Evolutionary conservation across 1,284 basidiomycete genomes (phyloP).

Genomic region (Apiotrichum gracile): DNA sequence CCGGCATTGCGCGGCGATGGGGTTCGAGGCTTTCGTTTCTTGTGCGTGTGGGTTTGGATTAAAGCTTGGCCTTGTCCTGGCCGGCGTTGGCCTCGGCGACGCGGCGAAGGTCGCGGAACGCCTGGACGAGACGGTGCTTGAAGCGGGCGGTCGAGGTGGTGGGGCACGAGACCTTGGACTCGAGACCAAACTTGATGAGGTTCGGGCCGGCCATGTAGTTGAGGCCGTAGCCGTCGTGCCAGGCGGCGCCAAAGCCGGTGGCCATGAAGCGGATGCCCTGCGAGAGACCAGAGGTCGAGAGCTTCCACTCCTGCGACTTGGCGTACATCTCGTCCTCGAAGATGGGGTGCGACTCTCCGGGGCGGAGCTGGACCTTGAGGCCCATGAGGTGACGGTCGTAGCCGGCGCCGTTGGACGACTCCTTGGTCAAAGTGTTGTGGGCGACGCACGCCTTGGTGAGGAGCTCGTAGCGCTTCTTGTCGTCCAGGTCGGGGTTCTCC

Average conservation of each 20-base stretch:
- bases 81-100: slow-evolving; percentile 50
- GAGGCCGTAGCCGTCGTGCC: slow-evolving; percentile 82
- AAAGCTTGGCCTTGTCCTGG: slow-evolving; percentile 28
- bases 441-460: slow-evolving; percentile 65
- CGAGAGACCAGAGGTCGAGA: slow-evolving; percentile 86
- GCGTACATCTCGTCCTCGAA: slow-evolving; percentile 76
- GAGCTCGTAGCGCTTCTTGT: slow-evolving; percentile 51
- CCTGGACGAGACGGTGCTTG: slow-evolving; percentile 61
- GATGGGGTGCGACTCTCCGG: slow-evolving; percentile 51
- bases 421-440: slow-evolving; percentile 70
- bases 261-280: slow-evolving; percentile 82
- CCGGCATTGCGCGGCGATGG: not conserved
- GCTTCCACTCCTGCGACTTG: slow-evolving; percentile 76
- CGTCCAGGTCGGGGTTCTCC: slow-evolving; percentile 51
- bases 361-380: slow-evolving; percentile 61
- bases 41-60: not conserved
- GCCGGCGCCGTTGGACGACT: slow-evolving; percentile 75
- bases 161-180: slow-evolving; percentile 71
- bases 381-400: slow-evolving; percentile 91
- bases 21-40: too few relatives aligned
- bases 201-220: slow-evolving; percentile 80
- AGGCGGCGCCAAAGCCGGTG: slow-evolving; percentile 79
- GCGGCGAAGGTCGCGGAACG: slow-evolving; percentile 65
- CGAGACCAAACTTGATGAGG: slow-evolving; percentile 88
- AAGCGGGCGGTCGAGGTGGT: slow-evolving; percentile 68